Evolutionary conservation across 139 green algal species (phyloP).

Genomic region (Desmodesmus armatus): DNA sequence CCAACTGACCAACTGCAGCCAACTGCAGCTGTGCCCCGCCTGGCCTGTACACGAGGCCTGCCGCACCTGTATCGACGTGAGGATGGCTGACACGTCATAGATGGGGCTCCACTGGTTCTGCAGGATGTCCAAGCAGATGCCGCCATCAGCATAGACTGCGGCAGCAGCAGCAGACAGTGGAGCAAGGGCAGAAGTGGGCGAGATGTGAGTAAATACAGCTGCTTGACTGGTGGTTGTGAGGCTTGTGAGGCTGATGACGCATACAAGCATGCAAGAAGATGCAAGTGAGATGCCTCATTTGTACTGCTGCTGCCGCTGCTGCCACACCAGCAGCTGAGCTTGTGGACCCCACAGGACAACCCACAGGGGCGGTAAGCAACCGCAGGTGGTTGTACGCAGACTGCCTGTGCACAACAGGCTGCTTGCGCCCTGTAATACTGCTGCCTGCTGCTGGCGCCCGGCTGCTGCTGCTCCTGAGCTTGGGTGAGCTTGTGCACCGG

Average conservation of each 20-base stretch:
- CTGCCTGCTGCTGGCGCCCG: neutral
- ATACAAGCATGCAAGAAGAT: neutral
- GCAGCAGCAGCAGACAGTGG: neutral
- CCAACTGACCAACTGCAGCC: too few species aligned
- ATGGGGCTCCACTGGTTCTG: conserved; percentile 99
- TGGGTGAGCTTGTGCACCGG: too few species aligned
- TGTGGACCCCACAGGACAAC: too few species aligned
- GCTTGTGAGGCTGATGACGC: too few species aligned
- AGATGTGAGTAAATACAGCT: neutral
- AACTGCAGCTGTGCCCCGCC: neutral
- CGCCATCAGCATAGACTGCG: conserved; percentile 94
- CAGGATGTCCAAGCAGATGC: conserved; percentile 99
- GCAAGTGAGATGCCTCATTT: neutral
- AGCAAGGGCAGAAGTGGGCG: neutral
- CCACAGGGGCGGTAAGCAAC: neutral
- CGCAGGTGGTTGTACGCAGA: neutral
- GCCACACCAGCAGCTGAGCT: neutral
- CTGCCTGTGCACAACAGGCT: neutral
- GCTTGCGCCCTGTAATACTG: neutral
- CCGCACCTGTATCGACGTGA: conserved; percentile 95
- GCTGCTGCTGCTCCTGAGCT: neutral
- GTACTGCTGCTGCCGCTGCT: neutral
- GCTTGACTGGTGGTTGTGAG: too few species aligned
- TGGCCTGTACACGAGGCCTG: too few species aligned
- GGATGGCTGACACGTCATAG: conserved; percentile 96